A percentile compares a stretch with the other conserved stretches of the same genome.
These are phyloP conservation scores for Pythium insidiosum DNA, from an alignment of 352 stramenopile genomes.

Conservation along the genomic window DNA sequence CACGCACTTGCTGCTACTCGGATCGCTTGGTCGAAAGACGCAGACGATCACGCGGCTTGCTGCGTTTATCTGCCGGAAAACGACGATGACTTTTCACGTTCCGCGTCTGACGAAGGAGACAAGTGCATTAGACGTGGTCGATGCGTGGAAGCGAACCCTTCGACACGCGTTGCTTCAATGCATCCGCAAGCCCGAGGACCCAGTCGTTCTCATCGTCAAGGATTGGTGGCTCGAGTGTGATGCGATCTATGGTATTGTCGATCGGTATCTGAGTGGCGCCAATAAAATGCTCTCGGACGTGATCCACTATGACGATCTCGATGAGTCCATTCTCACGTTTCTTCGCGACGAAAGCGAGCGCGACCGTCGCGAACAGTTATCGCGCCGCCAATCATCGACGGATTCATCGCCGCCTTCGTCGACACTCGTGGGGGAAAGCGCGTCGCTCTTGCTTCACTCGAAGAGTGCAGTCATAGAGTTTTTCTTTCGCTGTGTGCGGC, in stretches of 20 bases:
- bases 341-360: constrained; percentile 23
- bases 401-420: neutral
- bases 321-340: constrained; percentile 25
- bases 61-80: constrained; percentile 43
- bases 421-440: neutral
- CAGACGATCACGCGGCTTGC: constrained; percentile 40
- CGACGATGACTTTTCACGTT: constrained; percentile 19
- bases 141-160: constrained; percentile 25
- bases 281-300: constrained; percentile 29
- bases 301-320: constrained; percentile 43
- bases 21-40: constrained; percentile 34
- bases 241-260: constrained; percentile 30
- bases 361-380: constrained; percentile 6
- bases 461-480: constrained; percentile 37
- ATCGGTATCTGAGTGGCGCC: constrained; percentile 35
- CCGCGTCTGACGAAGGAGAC: neutral
- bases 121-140: neutral
- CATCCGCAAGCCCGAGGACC: constrained; percentile 23
- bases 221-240: constrained; percentile 21
- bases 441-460: constrained; percentile 18
- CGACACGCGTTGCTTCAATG: constrained; percentile 33
- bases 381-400: neutral
- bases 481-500: constrained; percentile 32
- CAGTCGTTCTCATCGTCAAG: constrained; percentile 53
- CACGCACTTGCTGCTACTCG: constrained; percentile 39